A percentile compares a stretch with the other conserved stretches of the same genome.
Evolutionary conservation across 129 eudicot species (phyloP).

Genomic region (Cynara cardunculus): DNA sequence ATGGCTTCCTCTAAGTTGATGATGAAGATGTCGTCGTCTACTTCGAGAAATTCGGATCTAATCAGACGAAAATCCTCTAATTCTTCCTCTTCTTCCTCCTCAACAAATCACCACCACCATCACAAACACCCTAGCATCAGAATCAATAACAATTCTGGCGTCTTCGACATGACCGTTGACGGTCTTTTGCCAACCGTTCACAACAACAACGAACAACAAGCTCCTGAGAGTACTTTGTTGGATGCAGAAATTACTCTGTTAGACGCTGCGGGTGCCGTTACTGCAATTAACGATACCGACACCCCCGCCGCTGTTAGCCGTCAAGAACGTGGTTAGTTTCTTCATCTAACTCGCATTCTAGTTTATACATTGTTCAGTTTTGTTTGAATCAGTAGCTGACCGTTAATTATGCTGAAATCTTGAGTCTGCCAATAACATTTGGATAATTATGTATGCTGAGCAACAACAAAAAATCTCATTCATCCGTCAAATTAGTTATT

Average conservation of each 20-base stretch:
- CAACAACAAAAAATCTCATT: neutral
- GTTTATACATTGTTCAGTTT: conserved; percentile 3
- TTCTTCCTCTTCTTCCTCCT: conserved; percentile 20
- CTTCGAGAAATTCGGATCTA: conserved; percentile 63
- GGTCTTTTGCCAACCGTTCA: conserved; percentile 27
- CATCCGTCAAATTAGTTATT: neutral
- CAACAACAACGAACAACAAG: neutral
- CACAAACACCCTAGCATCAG: neutral
- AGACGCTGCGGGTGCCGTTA: conserved; percentile 46
- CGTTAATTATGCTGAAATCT: neutral
- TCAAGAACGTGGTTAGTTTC: conserved; percentile 25
- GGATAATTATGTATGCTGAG: neutral
- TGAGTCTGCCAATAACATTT: neutral
- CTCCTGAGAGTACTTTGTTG: conserved; percentile 12
- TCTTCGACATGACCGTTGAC: conserved; percentile 30
- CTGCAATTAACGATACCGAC: conserved; percentile 31
- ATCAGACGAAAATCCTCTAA: conserved; percentile 31
- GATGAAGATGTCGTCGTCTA: conserved; percentile 56
- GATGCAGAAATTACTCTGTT: conserved; percentile 43
- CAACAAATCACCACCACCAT: neutral
- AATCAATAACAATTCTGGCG: neutral
- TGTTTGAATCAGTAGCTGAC: neutral
- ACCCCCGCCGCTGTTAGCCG: conserved; percentile 1
- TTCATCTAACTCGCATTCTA: neutral
- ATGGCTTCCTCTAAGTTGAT: conserved; percentile 61